Percentiles rank a stretch among this genome's conserved stretches.
These are phyloP conservation scores for Echites panduratus DNA, from an alignment of 257 asterid genomes.

Conservation along the genomic window DNA sequence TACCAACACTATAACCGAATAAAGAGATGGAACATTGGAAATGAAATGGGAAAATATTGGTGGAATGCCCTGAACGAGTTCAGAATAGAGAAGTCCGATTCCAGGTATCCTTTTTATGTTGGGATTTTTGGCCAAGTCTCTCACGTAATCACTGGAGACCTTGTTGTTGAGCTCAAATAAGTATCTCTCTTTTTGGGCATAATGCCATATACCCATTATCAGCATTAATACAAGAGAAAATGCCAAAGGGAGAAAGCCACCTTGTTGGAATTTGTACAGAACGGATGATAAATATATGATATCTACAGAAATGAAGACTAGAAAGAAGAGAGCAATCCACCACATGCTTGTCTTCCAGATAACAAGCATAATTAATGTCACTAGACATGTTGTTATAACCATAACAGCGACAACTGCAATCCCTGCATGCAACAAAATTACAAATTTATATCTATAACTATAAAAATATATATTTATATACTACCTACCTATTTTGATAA, in stretches of 20 bases:
- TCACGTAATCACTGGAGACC: slow-evolving; percentile 39
- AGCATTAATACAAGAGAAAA: slow-evolving; percentile 40
- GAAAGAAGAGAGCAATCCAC: slow-evolving; percentile 40
- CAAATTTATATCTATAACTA: too few relatives aligned
- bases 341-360: slow-evolving; percentile 61
- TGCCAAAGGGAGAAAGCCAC: slow-evolving; percentile 61
- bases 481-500: too few relatives aligned
- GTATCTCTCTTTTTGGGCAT: slow-evolving; percentile 46
- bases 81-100: slow-evolving; percentile 55
- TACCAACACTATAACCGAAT: slow-evolving; percentile 54
- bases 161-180: slow-evolving; percentile 53
- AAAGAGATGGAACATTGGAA: slow-evolving; percentile 47
- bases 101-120: slow-evolving; percentile 48
- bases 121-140: slow-evolving; percentile 28
- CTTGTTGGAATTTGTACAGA: slow-evolving; percentile 54
- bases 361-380: slow-evolving; percentile 52
- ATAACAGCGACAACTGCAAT: slow-evolving; percentile 68
- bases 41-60: slow-evolving; percentile 63
- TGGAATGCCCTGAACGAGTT: slow-evolving; percentile 68
- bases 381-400: slow-evolving; percentile 49
- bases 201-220: slow-evolving; percentile 66
- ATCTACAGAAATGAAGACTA: slow-evolving; percentile 31
- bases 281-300: slow-evolving; percentile 41
- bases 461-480: too few relatives aligned
- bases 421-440: slow-evolving; percentile 22